Base-by-base conservation (phyloP, 108 stramenopile species). In the Aurantiochytrium sp. region DNA sequence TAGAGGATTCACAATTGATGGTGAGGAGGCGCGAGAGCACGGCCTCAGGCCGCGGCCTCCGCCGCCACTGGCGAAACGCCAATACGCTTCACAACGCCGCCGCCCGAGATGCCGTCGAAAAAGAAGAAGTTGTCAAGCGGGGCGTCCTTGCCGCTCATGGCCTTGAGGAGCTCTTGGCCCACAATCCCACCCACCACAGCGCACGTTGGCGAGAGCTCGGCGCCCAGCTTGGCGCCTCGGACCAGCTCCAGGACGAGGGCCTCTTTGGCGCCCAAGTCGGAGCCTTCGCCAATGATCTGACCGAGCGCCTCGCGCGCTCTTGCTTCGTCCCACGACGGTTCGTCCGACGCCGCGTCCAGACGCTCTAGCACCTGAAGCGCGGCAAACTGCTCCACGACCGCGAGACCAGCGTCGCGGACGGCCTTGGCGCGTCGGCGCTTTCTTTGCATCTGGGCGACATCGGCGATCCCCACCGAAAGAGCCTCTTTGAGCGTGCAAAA, bases 101-200 rank as follows among this genome's bases (percentile, higher is more conserved):
- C 69, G n/a, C 69, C 69, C 45, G 69, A 81, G 15, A 42, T 32
- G 12, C 88, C 89, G 32, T 89, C 89, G 24, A 86, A 87, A 27
- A 87, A 41, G 89, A 90, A 90, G 36, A 87, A 24, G 36, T 90
- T 90, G 48, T 69, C 5, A 12, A 86, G 22, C 3, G 89, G 89
- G 21, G 52, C 42, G 19, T 68, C 87, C 36, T 55, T 86, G 10
- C 68, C 54, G 21, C 45, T 45, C 17, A 90, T 34, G 22, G 73
- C 89, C 59, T 87, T 87, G 55, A 90, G 30, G 5, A 91, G 55
- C 86, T 92, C 91, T 48, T 91, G 91, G 31, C 91, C 91, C 37
- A 91, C 34, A 30, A 90, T 90, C 22, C 91, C 91, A 37, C 91
- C 91, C 36, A 90, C 85, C 6, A 92, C 89, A 2, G 91, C 91